A percentile compares a stretch with the other conserved stretches of the same genome.
Evolutionary conservation across 495 filamentous ascomycete species (phyloP).

Genomic region (Patellaria atrata): DNA sequence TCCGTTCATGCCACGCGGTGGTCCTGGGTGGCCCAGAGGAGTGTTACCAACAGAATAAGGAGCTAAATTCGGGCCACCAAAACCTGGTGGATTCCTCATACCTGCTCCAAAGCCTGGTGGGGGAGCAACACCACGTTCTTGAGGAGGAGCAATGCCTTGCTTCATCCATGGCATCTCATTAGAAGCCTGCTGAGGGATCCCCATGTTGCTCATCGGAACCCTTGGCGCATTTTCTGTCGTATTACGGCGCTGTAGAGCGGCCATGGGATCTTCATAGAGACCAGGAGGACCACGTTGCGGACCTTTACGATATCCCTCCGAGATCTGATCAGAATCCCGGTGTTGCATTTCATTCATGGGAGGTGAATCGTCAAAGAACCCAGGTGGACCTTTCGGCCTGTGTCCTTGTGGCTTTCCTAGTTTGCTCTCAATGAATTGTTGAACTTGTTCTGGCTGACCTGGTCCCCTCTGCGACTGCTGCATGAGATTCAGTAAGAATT

Average conservation of each 20-base stretch:
- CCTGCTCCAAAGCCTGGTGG: conserved; percentile 18
- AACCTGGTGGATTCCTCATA: conserved; percentile 17
- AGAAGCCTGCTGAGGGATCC: conserved; percentile 18
- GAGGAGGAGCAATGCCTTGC: conserved; percentile 8
- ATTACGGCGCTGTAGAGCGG: conserved; percentile 14
- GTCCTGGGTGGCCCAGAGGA: conserved; percentile 13
- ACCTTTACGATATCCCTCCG: conserved; percentile 13
- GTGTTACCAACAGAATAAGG: conserved; percentile 14
- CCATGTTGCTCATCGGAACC: conserved; percentile 21
- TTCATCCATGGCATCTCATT: conserved; percentile 14
- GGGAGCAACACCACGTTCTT: conserved; percentile 19
- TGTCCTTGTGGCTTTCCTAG: conserved; percentile 17
- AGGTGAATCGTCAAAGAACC: conserved; percentile 18
- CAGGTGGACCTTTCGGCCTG: conserved; percentile 20
- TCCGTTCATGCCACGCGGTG: conserved; percentile 10
- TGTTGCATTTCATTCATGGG: conserved; percentile 10
- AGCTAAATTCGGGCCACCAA: conserved; percentile 7
- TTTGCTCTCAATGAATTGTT: conserved; percentile 20
- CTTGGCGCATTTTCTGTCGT: conserved; percentile 16
- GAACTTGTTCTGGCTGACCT: conserved; percentile 17
- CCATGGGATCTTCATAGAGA: conserved; percentile 14
- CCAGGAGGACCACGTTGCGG: conserved; percentile 8
- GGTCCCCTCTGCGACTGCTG: conserved; percentile 16
- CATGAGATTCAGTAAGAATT: conserved; percentile 25
- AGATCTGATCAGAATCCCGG: too few species aligned